Percentiles rank a stretch among this genome's conserved stretches.
phyloP scores from a whole-genome alignment of 2,329 filamentous ascomycete species.

The Seiridium cupressi region DNA sequence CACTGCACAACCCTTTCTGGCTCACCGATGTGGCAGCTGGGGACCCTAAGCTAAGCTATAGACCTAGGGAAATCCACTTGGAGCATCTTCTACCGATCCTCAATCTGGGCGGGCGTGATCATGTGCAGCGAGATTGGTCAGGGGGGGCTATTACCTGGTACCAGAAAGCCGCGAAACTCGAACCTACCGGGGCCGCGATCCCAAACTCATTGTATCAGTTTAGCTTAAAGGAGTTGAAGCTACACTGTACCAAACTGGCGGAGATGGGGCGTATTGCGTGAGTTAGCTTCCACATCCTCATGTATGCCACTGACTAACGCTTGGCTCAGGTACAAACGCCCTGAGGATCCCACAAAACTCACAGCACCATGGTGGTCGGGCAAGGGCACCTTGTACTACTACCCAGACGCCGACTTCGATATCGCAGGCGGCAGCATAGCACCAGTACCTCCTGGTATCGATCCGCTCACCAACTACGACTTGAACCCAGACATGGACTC shows the following conservation, averaged over 20 bases:
- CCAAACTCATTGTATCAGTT: constrained; percentile 27
- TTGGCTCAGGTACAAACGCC: background rate
- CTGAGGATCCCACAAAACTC: background rate
- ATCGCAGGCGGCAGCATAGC: background rate
- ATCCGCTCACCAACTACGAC: background rate
- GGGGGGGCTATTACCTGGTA: background rate
- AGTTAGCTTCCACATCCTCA: constrained; percentile 10
- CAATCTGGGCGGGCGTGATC: constrained; percentile 8
- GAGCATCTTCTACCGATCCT: constrained; percentile 10
- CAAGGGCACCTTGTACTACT: background rate
- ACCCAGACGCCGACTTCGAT: background rate
- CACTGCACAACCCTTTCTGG: constrained; percentile 7
- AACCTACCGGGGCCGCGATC: constrained; percentile 12
- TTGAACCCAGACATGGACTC: constrained; percentile 10
- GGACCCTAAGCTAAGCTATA: background rate
- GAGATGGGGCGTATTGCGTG: constrained; percentile 22
- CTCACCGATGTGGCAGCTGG: background rate
- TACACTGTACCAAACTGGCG: constrained; percentile 14
- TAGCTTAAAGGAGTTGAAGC: constrained; percentile 19
- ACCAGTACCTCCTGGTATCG: background rate
- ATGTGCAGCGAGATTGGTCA: background rate
- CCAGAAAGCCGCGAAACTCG: constrained; percentile 1
- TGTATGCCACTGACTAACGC: background rate
- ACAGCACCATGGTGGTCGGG: background rate
- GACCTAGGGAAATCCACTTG: constrained; percentile 10